Base-by-base conservation (phyloP, 306 rosid genomes). In the Elaeagnus macrophylla region DNA sequence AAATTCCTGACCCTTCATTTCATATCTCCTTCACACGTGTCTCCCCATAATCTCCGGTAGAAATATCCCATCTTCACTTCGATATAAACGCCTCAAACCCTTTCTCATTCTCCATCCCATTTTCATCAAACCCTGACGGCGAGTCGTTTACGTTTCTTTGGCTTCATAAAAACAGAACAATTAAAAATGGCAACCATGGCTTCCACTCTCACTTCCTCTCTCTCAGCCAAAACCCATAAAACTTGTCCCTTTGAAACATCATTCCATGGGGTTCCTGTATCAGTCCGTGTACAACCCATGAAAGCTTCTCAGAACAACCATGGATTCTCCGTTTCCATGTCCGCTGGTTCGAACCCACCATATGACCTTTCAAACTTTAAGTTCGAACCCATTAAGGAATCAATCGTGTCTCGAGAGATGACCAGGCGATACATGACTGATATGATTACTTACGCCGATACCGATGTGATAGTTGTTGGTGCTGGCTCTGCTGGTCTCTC, bases 401-500 rank as follows among this genome's bases (percentile, higher is more conserved):
- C 99, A 57, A 79, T 75, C 37, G 99, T 93, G 19, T 64, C 96
- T 0, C 72, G 95, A 7, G 96, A 87, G 68, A 93, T 93, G 99
- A 87, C 95, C 3, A 81, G 96, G 39, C 82, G 96, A 2, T 93
- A 93, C 77, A 87, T 93, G 96, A 87, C 77, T 6, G 96, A 93
- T 72, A 87, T 84, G 96, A 84, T 93, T 35, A 93, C 96, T 43
- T 64, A 87, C 71, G 96, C 96, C 12, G 94, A 93, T 60, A 93
- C 96, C 7, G 95, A 93, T 48, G 96, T 93, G 17, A 55, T 87
- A 14, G n/a, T 93, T 44, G 95, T 93, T 25, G 94, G 96, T 0
- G 95, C 99, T 0, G 95, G 95, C 35, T 87, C 94, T 10, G 95
- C 96, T 0, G 99, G 96, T 0, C 94, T 93, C 7, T 93, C 99